Percentiles rank a stretch among this genome's conserved stretches.
Evolutionary conservation across 345 rosid species (phyloP).

Genomic region (Limnanthes douglasii): DNA sequence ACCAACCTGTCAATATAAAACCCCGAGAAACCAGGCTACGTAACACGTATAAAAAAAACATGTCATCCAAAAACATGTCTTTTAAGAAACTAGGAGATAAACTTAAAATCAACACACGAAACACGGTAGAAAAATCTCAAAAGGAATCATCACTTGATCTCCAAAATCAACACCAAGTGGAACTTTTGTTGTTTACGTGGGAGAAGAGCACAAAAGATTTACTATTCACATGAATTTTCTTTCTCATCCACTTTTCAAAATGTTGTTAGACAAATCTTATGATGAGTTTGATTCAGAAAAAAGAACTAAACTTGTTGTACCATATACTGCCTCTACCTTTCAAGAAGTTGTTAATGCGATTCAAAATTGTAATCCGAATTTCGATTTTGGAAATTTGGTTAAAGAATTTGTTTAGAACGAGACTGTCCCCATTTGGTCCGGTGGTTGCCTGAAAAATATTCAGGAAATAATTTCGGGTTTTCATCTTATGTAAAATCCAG

Average conservation of each 20-base stretch:
- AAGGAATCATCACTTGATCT: constrained; percentile 28
- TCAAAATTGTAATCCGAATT: constrained; percentile 51
- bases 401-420: constrained; percentile 68
- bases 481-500: no score
- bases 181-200: constrained; percentile 65
- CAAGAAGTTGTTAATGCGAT: constrained; percentile 58
- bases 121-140: constrained; percentile 12
- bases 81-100: constrained; percentile 76
- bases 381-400: constrained; percentile 51
- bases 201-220: constrained; percentile 52
- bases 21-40: no score
- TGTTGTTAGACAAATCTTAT: constrained; percentile 66
- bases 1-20: no score
- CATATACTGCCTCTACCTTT: constrained; percentile 56
- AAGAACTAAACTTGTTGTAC: constrained; percentile 44
- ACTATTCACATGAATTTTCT: constrained; percentile 60
- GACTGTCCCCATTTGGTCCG: no score
- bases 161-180: constrained; percentile 40
- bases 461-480: no score
- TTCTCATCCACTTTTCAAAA: constrained; percentile 68
- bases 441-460: no score
- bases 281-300: constrained; percentile 50
- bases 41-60: constrained; percentile 5
- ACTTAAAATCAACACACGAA: constrained; percentile 27
- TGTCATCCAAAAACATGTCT: constrained; percentile 53